A percentile compares a stretch with the other conserved stretches of the same genome.
phyloP scores from a whole-genome alignment of 2,329 filamentous ascomycete genomes.

The Fusarium albidum region DNA sequence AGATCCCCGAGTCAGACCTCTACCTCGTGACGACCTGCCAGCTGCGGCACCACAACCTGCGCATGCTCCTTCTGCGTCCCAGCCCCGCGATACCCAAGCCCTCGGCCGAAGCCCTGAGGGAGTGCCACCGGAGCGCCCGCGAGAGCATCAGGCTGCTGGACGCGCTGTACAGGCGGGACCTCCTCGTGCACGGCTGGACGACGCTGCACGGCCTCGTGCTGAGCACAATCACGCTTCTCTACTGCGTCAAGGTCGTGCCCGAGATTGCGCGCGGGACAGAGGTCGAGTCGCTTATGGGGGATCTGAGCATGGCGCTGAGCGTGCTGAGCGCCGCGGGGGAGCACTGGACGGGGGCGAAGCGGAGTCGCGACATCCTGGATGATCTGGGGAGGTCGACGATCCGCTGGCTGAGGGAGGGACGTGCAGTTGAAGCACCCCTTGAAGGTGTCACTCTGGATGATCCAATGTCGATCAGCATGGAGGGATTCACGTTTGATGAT shows the following conservation, averaged over 20 bases:
- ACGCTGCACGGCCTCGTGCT: conserved; percentile 59
- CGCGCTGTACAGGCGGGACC: conserved; percentile 53
- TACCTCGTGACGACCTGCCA: conserved; percentile 49
- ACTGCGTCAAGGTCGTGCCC: conserved; percentile 58
- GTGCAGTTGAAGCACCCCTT: no score
- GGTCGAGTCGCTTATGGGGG: conserved; percentile 50
- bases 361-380: conserved; percentile 54
- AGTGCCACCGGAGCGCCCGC: conserved; percentile 54
- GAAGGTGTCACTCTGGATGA: conserved; percentile 1
- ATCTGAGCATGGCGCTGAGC: conserved; percentile 53
- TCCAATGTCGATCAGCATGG: conserved; percentile 2
- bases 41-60: conserved; percentile 56
- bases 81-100: conserved; percentile 61
- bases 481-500: conserved; percentile 34
- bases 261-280: conserved; percentile 49
- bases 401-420: conserved; percentile 41
- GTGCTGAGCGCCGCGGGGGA: conserved; percentile 60
- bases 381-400: conserved; percentile 46
- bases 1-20: conserved; percentile 43
- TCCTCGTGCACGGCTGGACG: conserved; percentile 57
- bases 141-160: conserved; percentile 52
- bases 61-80: conserved; percentile 58
- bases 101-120: conserved; percentile 46
- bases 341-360: conserved; percentile 60
- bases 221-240: conserved; percentile 58